Percentiles rank a stretch among this genome's conserved stretches.
These are phyloP conservation scores for Kalaharituber pfeilii DNA, from an alignment of 2,329 filamentous ascomycete species.

Conservation along the genomic window DNA sequence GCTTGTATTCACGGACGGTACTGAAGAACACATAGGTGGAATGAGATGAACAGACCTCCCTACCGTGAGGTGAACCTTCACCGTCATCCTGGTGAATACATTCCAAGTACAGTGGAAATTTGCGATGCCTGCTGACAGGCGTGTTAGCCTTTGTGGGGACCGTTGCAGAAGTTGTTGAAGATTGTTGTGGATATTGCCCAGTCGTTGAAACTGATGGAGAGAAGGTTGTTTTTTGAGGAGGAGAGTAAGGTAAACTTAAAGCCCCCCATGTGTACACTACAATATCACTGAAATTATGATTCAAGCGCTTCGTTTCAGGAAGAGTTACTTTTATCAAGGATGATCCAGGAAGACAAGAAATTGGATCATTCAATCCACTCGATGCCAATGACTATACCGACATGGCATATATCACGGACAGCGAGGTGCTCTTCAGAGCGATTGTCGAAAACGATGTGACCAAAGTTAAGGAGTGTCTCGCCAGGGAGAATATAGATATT, in stretches of 20 bases:
- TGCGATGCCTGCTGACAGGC: too few species aligned
- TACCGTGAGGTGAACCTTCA: conserved; percentile 56
- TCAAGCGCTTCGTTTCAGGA: conserved; percentile 47
- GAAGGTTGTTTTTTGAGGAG: conserved; percentile 48
- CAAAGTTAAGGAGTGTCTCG: conserved; percentile 51
- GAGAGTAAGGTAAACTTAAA: conserved; percentile 43
- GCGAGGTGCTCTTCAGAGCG: conserved; percentile 57
- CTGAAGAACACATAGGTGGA: conserved; percentile 38
- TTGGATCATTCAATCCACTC: conserved; percentile 54
- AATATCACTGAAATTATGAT: too few species aligned
- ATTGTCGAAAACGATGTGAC: conserved; percentile 60
- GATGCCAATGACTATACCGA: conserved; percentile 66
- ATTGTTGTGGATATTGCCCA: conserved; percentile 71
- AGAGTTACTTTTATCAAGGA: conserved; percentile 58
- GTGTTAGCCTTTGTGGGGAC: conserved; percentile 50
- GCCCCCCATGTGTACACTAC: too few species aligned
- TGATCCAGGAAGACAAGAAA: conserved; percentile 59
- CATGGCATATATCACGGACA: conserved; percentile 77
- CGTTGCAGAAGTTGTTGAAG: conserved; percentile 53
- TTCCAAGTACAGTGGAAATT: background rate
- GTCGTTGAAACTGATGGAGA: conserved; percentile 52
- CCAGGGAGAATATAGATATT: conserved; percentile 49
- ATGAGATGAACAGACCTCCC: conserved; percentile 36
- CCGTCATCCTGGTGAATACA: conserved; percentile 49
- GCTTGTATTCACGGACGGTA: background rate